Evolutionary conservation across 352 stramenopile species (phyloP).

Genomic region (Aphanomyces astaci): DNA sequence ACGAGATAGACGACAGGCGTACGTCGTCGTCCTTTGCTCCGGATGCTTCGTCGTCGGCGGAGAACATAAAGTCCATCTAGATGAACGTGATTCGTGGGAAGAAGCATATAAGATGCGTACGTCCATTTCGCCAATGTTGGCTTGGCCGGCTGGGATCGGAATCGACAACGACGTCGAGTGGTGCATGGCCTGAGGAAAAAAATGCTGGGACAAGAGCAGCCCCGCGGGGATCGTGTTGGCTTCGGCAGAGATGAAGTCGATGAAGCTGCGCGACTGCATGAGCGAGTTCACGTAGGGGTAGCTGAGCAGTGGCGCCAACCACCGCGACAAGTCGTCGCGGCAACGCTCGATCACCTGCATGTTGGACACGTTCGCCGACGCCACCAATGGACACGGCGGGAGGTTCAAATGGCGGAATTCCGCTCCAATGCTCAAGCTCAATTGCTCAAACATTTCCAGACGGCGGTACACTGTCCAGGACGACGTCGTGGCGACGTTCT

Average conservation of each 20-base stretch:
- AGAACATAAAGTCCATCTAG: slow-evolving; percentile 70
- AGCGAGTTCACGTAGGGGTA: slow-evolving; percentile 47
- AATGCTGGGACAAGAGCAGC: background rate
- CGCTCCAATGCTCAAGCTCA: slow-evolving; percentile 26
- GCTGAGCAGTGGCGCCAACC: slow-evolving; percentile 72
- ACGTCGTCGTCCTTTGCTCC: slow-evolving; percentile 43
- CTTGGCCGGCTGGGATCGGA: slow-evolving; percentile 22
- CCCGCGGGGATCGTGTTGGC: slow-evolving; percentile 44
- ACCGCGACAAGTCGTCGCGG: slow-evolving; percentile 65
- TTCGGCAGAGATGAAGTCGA: slow-evolving; percentile 72
- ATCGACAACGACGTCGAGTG: slow-evolving; percentile 4
- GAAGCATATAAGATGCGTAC: slow-evolving; percentile 28
- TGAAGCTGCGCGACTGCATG: slow-evolving; percentile 73
- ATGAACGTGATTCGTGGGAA: background rate
- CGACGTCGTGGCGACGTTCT: slow-evolving; percentile 34
- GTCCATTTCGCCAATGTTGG: slow-evolving; percentile 75
- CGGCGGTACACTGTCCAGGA: slow-evolving; percentile 67
- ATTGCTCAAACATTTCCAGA: slow-evolving; percentile 66
- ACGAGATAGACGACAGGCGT: slow-evolving; percentile 6
- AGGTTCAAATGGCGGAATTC: slow-evolving; percentile 36
- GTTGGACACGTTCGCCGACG: slow-evolving; percentile 51
- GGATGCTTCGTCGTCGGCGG: slow-evolving; percentile 30
- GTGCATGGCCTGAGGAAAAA: background rate
- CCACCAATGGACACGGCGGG: slow-evolving; percentile 41
- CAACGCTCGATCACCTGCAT: slow-evolving; percentile 63